Conservation (phyloP, 768 basidiomycete species). For the Suillus decipiens region DNA sequence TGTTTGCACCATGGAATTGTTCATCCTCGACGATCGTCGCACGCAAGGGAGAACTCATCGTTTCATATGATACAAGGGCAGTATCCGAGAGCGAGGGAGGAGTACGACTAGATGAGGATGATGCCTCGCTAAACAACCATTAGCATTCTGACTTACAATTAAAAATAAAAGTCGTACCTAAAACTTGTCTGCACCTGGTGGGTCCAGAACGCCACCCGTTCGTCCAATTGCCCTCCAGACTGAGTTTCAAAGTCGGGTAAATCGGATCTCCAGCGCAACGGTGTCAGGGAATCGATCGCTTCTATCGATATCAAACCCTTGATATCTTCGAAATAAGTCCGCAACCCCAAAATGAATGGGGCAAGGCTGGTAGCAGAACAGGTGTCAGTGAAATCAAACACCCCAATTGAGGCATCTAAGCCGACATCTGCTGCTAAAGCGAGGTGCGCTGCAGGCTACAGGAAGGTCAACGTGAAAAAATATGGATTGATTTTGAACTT, state of each 20-base stretch:
- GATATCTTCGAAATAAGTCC: no score
- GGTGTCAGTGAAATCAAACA: neutral
- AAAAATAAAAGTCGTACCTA: no score
- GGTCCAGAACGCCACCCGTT: neutral
- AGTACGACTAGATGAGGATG: no score
- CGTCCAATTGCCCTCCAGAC: neutral
- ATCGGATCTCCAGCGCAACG: neutral
- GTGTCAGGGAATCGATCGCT: no score
- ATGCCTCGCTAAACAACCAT: no score
- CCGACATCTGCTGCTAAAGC: no score
- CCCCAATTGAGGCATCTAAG: neutral
- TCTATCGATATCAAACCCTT: no score
- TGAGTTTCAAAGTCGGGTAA: slow-evolving; percentile 1
- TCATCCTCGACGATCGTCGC: neutral
- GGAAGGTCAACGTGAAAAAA: no score
- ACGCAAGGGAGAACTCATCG: neutral
- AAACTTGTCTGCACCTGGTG: no score
- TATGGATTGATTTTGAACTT: neutral
- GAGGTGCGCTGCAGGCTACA: no score
- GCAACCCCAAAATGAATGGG: neutral
- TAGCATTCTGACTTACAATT: no score
- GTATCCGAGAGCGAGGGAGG: neutral
- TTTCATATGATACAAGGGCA: neutral
- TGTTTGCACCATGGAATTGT: no score
- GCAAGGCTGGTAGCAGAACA: neutral